Conservation (phyloP, 139 green algal genomes). For the Chlorella sp. region DNA sequence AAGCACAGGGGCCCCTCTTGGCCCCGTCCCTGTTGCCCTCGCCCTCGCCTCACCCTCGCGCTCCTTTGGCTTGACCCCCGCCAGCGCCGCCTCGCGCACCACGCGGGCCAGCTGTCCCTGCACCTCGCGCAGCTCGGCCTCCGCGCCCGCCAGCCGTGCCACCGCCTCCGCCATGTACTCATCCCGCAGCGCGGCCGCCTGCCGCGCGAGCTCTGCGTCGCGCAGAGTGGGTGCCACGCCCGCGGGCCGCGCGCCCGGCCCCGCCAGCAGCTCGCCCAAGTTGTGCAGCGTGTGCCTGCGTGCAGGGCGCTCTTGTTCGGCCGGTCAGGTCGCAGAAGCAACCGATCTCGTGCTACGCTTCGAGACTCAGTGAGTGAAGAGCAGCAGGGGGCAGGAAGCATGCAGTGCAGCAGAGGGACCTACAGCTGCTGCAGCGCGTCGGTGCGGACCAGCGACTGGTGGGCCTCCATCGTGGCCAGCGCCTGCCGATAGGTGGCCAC, state of each 20-base stretch:
- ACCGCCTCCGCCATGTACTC: constrained; percentile 61
- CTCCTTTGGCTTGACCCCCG: too few species aligned
- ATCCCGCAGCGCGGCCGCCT: constrained; percentile 40
- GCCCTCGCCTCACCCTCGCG: too few species aligned
- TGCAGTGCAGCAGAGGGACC: too few species aligned
- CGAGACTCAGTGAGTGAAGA: too few species aligned
- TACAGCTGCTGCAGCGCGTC: constrained; percentile 86
- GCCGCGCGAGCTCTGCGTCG: constrained; percentile 46
- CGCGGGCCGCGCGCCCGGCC: not conserved
- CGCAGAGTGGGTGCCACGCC: constrained; percentile 67
- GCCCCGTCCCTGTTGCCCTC: too few species aligned
- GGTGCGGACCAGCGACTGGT: constrained; percentile 47
- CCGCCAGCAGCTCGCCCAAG: constrained; percentile 59
- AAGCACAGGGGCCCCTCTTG: too few species aligned
- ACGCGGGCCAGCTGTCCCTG: not conserved
- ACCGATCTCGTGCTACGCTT: too few species aligned
- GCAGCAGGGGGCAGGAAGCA: too few species aligned
- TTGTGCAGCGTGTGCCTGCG: constrained; percentile 92
- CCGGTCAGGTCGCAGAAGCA: too few species aligned
- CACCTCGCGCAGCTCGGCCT: constrained; percentile 41
- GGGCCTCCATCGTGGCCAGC: constrained; percentile 41
- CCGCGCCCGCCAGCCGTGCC: constrained; percentile 35
- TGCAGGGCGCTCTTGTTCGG: too few species aligned
- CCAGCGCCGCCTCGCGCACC: constrained; percentile 4
- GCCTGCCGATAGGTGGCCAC: constrained; percentile 72